Conservation (phyloP, 2,329 filamentous ascomycete genomes). For the Talaromyces atroroseus region DNA sequence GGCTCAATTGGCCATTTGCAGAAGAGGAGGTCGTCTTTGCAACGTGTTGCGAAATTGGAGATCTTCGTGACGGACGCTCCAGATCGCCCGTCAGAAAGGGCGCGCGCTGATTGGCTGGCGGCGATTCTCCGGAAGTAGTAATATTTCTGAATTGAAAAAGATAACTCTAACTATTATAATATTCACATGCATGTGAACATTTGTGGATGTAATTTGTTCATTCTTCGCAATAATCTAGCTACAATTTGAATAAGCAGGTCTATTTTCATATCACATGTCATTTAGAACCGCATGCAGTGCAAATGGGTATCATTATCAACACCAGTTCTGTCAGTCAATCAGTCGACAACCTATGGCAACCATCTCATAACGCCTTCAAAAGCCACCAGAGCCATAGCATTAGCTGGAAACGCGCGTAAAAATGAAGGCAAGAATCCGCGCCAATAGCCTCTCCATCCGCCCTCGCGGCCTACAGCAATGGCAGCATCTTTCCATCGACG, state of each 20-base stretch:
- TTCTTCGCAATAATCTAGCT: not conserved
- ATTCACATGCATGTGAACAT: not conserved
- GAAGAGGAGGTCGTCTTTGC: not conserved
- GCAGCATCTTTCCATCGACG: constrained; percentile 75
- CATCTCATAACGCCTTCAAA: constrained; percentile 86
- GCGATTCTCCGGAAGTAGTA: not conserved
- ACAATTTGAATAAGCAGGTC: not conserved
- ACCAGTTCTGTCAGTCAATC: too few species aligned
- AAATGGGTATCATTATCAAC: constrained; percentile 2
- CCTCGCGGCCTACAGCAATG: constrained; percentile 66
- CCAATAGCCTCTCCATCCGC: constrained; percentile 78
- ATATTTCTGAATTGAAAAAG: not conserved
- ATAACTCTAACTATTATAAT: too few species aligned
- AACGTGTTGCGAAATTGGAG: constrained; percentile 8
- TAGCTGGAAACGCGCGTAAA: constrained; percentile 87
- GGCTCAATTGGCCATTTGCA: not conserved
- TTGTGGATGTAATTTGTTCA: not conserved
- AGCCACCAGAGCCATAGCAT: constrained; percentile 85
- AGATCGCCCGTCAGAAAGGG: not conserved
- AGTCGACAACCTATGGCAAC: constrained; percentile 28
- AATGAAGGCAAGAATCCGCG: constrained; percentile 92
- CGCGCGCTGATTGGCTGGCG: not conserved
- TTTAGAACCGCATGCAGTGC: not conserved
- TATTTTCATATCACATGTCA: not conserved
- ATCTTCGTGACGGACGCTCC: not conserved